Evolutionary conservation across 176 grass and related monocot genomes (phyloP).

Genomic region (Oryza punctata): DNA sequence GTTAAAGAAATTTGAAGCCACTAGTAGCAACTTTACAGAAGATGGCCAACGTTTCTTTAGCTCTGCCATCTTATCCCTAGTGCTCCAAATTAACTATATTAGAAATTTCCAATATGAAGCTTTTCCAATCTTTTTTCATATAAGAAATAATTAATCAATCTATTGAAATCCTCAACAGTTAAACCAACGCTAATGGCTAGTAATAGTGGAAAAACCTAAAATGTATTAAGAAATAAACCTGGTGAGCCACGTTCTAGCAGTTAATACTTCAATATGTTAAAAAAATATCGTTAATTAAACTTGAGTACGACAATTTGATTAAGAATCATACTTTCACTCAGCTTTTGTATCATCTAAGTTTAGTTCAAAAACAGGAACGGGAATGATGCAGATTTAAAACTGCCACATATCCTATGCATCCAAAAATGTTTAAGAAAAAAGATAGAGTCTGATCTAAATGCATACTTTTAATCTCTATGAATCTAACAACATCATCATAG

Average conservation of each 20-base stretch:
- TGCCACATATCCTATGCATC: background rate
- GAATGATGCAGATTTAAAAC: background rate
- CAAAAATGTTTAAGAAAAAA: background rate
- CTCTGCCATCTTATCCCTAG: background rate
- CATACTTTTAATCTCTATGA: background rate
- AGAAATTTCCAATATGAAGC: background rate
- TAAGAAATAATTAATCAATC: background rate
- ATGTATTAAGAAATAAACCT: background rate
- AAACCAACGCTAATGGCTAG: background rate
- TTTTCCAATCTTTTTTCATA: background rate
- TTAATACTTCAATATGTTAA: background rate
- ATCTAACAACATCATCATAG: background rate
- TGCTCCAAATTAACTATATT: background rate
- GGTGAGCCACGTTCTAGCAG: background rate
- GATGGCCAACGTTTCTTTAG: background rate
- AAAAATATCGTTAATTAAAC: background rate
- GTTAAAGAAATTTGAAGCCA: background rate
- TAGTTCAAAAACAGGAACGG: background rate
- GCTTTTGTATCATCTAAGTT: background rate
- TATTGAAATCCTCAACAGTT: background rate
- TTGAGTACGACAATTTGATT: background rate
- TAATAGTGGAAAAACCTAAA: background rate
- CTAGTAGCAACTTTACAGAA: background rate
- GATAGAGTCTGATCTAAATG: background rate
- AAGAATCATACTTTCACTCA: background rate